Conservation (phyloP, 768 basidiomycete genomes). For the Infundibulicybe gibba region DNA sequence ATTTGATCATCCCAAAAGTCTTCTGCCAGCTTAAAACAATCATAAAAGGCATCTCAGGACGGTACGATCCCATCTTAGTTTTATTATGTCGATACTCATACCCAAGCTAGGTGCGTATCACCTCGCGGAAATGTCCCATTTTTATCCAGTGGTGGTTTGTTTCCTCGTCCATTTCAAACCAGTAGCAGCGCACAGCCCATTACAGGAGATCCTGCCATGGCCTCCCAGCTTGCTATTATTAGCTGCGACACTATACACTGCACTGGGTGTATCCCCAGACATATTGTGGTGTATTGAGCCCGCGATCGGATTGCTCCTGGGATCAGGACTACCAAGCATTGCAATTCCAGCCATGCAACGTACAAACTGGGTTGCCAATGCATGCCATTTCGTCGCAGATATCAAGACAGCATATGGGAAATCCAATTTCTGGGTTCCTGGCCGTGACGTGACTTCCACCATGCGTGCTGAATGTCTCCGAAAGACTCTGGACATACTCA, state of each 20-base stretch:
- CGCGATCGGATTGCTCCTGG: constrained; percentile 16
- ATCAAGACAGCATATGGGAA: constrained; percentile 15
- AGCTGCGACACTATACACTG: constrained; percentile 22
- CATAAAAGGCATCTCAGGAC: too few relatives aligned
- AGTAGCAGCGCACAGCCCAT: constrained; percentile 20
- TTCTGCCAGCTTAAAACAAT: too few relatives aligned
- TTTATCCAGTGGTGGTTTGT: too few relatives aligned
- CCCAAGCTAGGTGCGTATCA: too few relatives aligned
- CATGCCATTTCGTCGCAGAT: constrained; percentile 21
- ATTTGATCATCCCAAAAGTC: too few relatives aligned
- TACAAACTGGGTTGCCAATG: constrained; percentile 15
- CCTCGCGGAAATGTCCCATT: too few relatives aligned
- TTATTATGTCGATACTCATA: too few relatives aligned
- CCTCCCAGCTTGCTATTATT: constrained; percentile 23
- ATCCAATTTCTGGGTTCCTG: constrained; percentile 21
- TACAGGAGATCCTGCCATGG: constrained; percentile 24
- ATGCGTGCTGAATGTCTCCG: constrained; percentile 16
- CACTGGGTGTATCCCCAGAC: constrained; percentile 17
- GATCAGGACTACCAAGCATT: constrained; percentile 16
- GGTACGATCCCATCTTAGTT: too few relatives aligned
- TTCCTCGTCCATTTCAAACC: not conserved
- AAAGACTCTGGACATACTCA: constrained; percentile 6
- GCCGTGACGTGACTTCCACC: constrained; percentile 9
- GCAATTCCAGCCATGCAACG: constrained; percentile 19
- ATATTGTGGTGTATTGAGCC: constrained; percentile 22